Conservation (phyloP, 192 early-diverging fungal species). For the Diversispora epigaea region DNA sequence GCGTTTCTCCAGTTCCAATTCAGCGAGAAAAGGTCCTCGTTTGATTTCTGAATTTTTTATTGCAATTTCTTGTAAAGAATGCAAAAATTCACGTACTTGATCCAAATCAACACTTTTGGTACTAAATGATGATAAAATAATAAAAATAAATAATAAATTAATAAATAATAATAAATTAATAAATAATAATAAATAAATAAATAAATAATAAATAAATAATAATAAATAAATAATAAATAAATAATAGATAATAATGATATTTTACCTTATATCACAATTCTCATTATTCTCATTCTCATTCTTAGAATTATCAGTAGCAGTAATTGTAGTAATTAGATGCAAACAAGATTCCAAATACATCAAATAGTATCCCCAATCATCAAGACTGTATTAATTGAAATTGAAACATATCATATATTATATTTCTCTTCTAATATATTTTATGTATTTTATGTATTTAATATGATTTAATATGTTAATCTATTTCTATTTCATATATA, state of each 20-base stretch:
- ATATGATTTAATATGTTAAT: too few species aligned
- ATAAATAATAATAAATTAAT: neutral
- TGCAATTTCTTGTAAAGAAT: constrained; percentile 41
- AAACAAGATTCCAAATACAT: constrained; percentile 63
- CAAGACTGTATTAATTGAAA: constrained; percentile 46
- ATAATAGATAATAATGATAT: neutral
- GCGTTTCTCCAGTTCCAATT: constrained; percentile 58
- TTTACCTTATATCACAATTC: neutral
- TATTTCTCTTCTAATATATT: too few species aligned
- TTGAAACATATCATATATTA: too few species aligned
- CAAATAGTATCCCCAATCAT: constrained; percentile 72
- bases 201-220: neutral
- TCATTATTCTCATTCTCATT: constrained; percentile 38
- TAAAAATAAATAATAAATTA: too few species aligned
- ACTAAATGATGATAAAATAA: too few species aligned
- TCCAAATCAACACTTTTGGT: constrained; percentile 20
- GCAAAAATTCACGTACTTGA: constrained; percentile 45
- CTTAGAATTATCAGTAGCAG: too few species aligned
- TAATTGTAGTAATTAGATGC: constrained; percentile 33
- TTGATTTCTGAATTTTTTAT: constrained; percentile 42
- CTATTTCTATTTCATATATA: too few species aligned
- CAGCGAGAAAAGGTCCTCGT: constrained; percentile 72
- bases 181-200: neutral
- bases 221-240: neutral
- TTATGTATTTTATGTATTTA: too few species aligned